phyloP scores from a whole-genome alignment of 306 rosid species.

The Echinosophora koreensis region DNA sequence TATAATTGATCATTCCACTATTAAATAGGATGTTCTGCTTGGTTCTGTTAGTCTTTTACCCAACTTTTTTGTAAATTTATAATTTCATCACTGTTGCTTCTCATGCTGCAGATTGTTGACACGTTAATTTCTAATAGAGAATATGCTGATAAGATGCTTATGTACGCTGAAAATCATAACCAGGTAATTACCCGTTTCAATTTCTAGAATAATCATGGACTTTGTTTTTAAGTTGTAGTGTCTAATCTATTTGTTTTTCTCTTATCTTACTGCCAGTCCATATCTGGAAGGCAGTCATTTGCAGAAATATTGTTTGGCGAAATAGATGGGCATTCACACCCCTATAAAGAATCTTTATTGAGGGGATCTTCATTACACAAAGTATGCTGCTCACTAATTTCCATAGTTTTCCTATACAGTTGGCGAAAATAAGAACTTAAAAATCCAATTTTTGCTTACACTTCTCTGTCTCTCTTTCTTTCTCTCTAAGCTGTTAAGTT shows the following conservation, averaged over 20 bases:
- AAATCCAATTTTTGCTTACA: constrained; percentile 10
- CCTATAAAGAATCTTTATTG: constrained; percentile 60
- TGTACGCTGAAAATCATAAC: constrained; percentile 92
- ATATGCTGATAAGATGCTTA: constrained; percentile 73
- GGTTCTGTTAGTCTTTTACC: constrained; percentile 30
- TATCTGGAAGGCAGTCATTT: constrained; percentile 86
- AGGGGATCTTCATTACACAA: constrained; percentile 93
- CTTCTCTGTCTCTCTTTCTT: neutral
- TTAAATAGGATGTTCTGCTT: constrained; percentile 29
- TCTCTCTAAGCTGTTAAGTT: neutral
- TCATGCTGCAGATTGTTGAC: constrained; percentile 70
- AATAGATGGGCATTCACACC: constrained; percentile 57
- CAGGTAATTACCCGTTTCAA: constrained; percentile 63
- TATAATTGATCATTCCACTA: constrained; percentile 26
- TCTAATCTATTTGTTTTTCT: constrained; percentile 28
- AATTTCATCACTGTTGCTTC: constrained; percentile 32
- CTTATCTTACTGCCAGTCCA: constrained; percentile 68
- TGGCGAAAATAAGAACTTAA: constrained; percentile 19
- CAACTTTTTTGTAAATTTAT: constrained; percentile 21
- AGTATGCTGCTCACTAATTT: constrained; percentile 58
- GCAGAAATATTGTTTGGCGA: constrained; percentile 89
- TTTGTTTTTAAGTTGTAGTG: neutral
- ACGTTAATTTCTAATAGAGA: constrained; percentile 72
- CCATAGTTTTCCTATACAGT: constrained; percentile 30
- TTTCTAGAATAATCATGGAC: constrained; percentile 1